Evolutionary conservation across 345 rosid species (phyloP), one percentile per base, ranked within the genome.

Genomic region (Salix dunnii): DNA sequence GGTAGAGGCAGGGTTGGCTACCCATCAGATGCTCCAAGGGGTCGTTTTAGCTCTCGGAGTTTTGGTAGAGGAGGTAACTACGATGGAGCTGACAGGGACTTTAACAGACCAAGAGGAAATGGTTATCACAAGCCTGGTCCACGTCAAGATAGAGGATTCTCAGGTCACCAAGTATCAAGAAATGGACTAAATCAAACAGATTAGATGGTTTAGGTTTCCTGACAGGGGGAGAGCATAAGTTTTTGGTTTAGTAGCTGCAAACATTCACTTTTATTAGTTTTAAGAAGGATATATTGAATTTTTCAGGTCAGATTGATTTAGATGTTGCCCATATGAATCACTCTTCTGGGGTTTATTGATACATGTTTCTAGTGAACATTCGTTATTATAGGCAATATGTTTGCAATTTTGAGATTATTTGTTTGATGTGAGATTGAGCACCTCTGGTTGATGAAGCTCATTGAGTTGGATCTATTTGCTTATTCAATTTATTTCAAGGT

Each of bases 1-100:
- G 91, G 93, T 8, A 84, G 90, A 80, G 90, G 90, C 25, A 80
- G 89, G 73, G 88, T 89, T 35, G 80, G 83, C 82, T 85, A 85
- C 81, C 87, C 60, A 77, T 46, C 74, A 11, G 90, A 89, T 67
- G 86, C 80, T 46, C 69, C 88, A 2, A 82, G 91, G 82, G 87
- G 86, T 12, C 85, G 88, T 23, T 88, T 79, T 74, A 85, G 87
- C 3, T 68, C 82, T 64, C 78, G 89, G 36, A 85, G 82, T 80
- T 89, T 81, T 48, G 77, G 79, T 65, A 80, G 88, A 68, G 88
- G 83, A n/a, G 76, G 83, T 25, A 71, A 71, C 49, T 75, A 80
- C 36, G 88, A 84, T 48, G 90, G 86, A 62, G 84, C 76, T 42
- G 89, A 87, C n/a, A 67, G 83, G n/a, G 91, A 89, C 67, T 84